These are phyloP conservation scores for Podaxis pistillaris DNA, from an alignment of 768 basidiomycete genomes.

Conservation along the genomic window DNA sequence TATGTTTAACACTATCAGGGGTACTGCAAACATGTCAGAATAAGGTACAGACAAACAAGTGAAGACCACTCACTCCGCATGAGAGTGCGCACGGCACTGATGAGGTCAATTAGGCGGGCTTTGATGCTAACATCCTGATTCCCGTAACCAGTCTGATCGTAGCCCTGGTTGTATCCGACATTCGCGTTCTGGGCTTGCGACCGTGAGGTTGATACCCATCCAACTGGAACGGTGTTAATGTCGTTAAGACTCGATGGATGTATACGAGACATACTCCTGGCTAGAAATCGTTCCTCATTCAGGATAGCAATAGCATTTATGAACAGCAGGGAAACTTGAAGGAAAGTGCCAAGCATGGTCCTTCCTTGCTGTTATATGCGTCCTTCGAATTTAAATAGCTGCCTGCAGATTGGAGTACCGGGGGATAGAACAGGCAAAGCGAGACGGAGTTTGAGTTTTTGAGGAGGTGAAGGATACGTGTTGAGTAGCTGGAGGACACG, in stretches of 20 bases:
- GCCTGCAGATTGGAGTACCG: conserved; percentile 8
- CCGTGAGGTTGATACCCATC: conserved; percentile 74
- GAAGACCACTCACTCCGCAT: conserved; percentile 82
- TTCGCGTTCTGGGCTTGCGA: conserved; percentile 54
- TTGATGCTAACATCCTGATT: conserved; percentile 72
- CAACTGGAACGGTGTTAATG: conserved; percentile 51
- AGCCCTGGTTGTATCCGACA: conserved; percentile 60
- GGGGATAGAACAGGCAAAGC: neutral
- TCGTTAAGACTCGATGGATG: neutral
- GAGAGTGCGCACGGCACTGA: conserved; percentile 91
- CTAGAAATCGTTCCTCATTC: conserved; percentile 95
- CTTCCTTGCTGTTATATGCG: neutral
- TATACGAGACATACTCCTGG: conserved; percentile 63
- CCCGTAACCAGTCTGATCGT: conserved; percentile 64
- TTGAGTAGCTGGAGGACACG: conserved; percentile 4
- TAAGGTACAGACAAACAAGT: conserved; percentile 14
- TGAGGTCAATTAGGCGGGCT: conserved; percentile 85
- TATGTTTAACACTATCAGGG: conserved; percentile 85
- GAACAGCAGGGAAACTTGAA: conserved; percentile 85
- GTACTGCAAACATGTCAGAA: conserved; percentile 54
- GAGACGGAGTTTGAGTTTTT: neutral
- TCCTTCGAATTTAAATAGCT: neutral
- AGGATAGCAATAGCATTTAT: conserved; percentile 95
- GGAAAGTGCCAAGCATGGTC: conserved; percentile 62
- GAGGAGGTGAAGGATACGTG: neutral